phyloP scores from a whole-genome alignment of 305 asterid species.

The Fraxinus sp. region DNA sequence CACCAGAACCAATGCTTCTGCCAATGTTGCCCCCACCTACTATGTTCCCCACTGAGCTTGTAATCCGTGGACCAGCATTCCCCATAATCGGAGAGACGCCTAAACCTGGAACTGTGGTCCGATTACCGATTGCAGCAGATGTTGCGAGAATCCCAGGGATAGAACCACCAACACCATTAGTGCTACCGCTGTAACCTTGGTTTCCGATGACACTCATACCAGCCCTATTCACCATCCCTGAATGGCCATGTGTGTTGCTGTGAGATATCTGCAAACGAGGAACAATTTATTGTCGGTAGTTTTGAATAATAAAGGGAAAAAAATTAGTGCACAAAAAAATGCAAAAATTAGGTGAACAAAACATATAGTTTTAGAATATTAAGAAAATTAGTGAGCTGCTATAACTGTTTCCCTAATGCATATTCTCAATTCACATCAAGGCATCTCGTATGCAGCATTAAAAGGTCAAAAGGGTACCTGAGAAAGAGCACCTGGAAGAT shows the following conservation, averaged over 20 bases:
- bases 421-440: constrained; percentile 11
- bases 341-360: constrained; percentile 16
- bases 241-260: constrained; percentile 74
- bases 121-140: constrained; percentile 82
- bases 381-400: background rate
- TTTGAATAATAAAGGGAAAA: too few relatives aligned
- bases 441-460: constrained; percentile 22
- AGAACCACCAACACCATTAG: constrained; percentile 85
- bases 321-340: too few relatives aligned
- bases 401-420: constrained; percentile 11
- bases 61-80: constrained; percentile 72
- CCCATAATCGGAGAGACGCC: constrained; percentile 81
- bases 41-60: constrained; percentile 79
- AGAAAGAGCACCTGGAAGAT: constrained; percentile 79
- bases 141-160: constrained; percentile 91
- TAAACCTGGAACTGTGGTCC: constrained; percentile 73
- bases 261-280: constrained; percentile 76
- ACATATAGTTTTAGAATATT: background rate
- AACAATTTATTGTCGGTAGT: constrained; percentile 17
- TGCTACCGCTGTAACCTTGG: constrained; percentile 71
- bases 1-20: constrained; percentile 85
- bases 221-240: constrained; percentile 83
- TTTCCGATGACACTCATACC: constrained; percentile 83
- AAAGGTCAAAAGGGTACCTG: constrained; percentile 56
- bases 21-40: constrained; percentile 89